phyloP scores from a whole-genome alignment of 371 early-diverging fungal genomes.

The Phascolomyces articulosus region DNA sequence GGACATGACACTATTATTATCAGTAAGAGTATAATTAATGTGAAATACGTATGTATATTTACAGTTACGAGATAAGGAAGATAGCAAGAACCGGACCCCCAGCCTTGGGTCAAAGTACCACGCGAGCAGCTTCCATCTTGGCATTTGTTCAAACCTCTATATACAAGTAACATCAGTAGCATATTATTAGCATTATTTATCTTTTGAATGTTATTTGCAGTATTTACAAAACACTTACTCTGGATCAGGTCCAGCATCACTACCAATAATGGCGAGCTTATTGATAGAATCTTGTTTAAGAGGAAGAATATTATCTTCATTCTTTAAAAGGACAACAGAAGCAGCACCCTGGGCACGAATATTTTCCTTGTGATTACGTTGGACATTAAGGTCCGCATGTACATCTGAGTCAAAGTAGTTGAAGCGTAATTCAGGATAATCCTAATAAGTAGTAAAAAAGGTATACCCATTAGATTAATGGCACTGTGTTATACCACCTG shows the following conservation, averaged over 20 bases:
- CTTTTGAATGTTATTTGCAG: too few relatives aligned
- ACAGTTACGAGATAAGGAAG: slow-evolving; percentile 63
- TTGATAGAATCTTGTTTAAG: slow-evolving; percentile 24
- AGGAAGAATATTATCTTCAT: slow-evolving; percentile 46
- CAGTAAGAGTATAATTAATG: too few relatives aligned
- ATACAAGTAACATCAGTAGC: too few relatives aligned
- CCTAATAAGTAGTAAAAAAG: not conserved
- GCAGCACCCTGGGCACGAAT: slow-evolving; percentile 58
- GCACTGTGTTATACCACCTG: too few relatives aligned
- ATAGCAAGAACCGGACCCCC: slow-evolving; percentile 64
- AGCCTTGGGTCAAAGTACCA: slow-evolving; percentile 64
- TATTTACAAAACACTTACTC: slow-evolving; percentile 24
- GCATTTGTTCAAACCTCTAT: slow-evolving; percentile 28
- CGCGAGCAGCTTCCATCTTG: slow-evolving; percentile 24
- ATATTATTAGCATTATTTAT: too few relatives aligned
- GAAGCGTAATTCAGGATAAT: slow-evolving; percentile 37
- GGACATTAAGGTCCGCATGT: slow-evolving; percentile 38
- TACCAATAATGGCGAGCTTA: slow-evolving; percentile 52
- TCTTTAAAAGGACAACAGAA: slow-evolving; percentile 52
- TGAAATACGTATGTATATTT: too few relatives aligned
- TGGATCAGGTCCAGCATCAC: slow-evolving; percentile 40
- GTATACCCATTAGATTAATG: too few relatives aligned
- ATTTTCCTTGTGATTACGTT: slow-evolving; percentile 36
- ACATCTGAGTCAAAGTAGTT: slow-evolving; percentile 20
- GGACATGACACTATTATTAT: too few relatives aligned